These are phyloP conservation scores for Tetracladium marchalianum DNA, from an alignment of 495 filamentous ascomycete genomes.

Conservation along the genomic window DNA sequence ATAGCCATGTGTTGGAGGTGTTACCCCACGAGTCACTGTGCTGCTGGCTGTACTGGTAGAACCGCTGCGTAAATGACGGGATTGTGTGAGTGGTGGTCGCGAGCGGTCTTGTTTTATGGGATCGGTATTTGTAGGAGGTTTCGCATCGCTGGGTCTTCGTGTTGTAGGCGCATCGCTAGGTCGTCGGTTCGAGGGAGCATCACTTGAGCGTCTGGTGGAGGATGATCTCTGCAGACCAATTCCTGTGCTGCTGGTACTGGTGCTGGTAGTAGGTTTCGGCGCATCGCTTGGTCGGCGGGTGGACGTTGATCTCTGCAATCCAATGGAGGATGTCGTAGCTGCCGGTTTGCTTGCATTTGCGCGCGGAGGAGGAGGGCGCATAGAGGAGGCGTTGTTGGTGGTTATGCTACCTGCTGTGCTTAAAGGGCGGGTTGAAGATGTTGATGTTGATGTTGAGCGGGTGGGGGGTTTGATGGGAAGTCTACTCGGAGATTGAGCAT, in stretches of 20 bases:
- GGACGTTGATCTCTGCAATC: slow-evolving; percentile 11
- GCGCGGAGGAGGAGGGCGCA: slow-evolving; percentile 11
- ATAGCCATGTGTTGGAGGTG: no score
- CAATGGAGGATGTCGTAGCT: not conserved
- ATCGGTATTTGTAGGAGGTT: slow-evolving; percentile 3
- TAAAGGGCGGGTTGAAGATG: slow-evolving; percentile 2
- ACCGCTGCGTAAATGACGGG: slow-evolving; percentile 15
- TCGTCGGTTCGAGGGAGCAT: not conserved
- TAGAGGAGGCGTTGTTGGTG: slow-evolving; percentile 8
- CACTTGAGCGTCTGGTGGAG: not conserved
- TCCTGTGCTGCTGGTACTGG: not conserved
- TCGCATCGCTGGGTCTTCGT: slow-evolving; percentile 2
- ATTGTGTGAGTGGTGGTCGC: slow-evolving; percentile 13
- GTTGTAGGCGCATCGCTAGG: not conserved
- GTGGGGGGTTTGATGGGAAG: slow-evolving; percentile 32
- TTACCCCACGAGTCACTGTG: slow-evolving; percentile 3
- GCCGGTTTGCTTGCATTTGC: slow-evolving; percentile 11
- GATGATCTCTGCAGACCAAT: not conserved
- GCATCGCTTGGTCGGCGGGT: slow-evolving; percentile 3
- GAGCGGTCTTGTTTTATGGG: slow-evolving; percentile 17
- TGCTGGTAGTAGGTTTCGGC: slow-evolving; percentile 2
- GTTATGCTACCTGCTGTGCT: slow-evolving; percentile 9
- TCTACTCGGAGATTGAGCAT: slow-evolving; percentile 34
- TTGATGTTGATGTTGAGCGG: slow-evolving; percentile 10
- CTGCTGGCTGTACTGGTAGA: slow-evolving; percentile 8